Conservation (phyloP, 176 grass and related monocot genomes). For the Musa schizocarpa region DNA sequence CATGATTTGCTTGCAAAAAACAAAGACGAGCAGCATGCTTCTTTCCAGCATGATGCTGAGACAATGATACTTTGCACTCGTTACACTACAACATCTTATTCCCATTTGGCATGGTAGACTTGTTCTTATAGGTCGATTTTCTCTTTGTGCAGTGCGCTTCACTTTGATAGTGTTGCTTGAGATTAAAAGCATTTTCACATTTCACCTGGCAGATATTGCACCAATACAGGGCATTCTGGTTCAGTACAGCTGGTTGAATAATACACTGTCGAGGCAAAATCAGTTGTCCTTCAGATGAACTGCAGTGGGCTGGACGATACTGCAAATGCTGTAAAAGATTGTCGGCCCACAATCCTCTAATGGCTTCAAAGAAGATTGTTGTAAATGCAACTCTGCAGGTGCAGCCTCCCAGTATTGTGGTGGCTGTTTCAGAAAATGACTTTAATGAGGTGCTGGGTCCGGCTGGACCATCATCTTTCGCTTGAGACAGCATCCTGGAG, state of each 20-base stretch:
- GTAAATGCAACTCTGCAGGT: background rate
- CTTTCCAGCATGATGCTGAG: too few species aligned
- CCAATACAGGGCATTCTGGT: background rate
- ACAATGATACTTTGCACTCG: too few species aligned
- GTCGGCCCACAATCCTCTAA: background rate
- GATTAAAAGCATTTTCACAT: background rate
- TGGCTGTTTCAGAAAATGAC: background rate
- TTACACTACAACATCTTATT: too few species aligned
- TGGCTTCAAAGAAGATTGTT: background rate
- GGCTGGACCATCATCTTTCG: background rate
- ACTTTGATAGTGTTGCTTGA: background rate
- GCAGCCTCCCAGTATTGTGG: background rate
- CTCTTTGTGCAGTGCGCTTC: background rate
- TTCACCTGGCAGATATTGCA: conserved; percentile 5
- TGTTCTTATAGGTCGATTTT: too few species aligned
- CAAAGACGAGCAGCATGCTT: too few species aligned
- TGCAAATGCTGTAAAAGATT: background rate
- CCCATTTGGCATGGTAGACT: too few species aligned
- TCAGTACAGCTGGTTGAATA: background rate
- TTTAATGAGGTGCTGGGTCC: background rate
- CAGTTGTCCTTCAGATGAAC: background rate
- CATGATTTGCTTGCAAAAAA: too few species aligned
- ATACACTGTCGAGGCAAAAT: too few species aligned
- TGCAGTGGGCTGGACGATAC: background rate
- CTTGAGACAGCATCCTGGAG: background rate